phyloP scores from a whole-genome alignment of 371 early-diverging fungal genomes.

The Sporodiniella umbellata region DNA sequence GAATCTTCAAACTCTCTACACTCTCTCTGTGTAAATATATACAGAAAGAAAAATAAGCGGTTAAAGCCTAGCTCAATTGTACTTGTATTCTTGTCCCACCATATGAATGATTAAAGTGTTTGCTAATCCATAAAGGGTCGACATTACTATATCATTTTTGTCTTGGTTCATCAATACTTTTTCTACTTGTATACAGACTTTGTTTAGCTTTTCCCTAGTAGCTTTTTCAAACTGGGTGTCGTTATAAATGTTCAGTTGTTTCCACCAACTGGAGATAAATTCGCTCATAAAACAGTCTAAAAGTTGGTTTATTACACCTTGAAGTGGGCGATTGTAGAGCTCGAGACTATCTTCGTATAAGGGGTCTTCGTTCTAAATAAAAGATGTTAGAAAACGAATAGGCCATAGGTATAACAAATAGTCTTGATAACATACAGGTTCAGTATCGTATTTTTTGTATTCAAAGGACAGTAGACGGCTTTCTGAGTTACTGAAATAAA shows the following conservation, averaged over 20 bases:
- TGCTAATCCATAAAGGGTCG: conserved; percentile 44
- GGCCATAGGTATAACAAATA: neutral
- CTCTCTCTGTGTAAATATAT: conserved; percentile 37
- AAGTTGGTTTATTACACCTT: conserved; percentile 29
- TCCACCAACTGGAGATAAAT: conserved; percentile 54
- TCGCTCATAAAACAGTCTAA: conserved; percentile 44
- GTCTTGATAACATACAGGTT: neutral
- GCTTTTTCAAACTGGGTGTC: conserved; percentile 27
- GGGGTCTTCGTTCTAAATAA: too few relatives aligned
- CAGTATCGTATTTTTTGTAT: neutral
- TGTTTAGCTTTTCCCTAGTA: conserved; percentile 31
- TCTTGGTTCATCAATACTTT: conserved; percentile 43
- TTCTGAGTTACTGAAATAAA: conserved; percentile 12
- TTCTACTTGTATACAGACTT: conserved; percentile 29
- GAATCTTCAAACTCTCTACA: conserved; percentile 43
- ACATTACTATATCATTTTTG: conserved; percentile 47
- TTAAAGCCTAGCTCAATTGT: too few relatives aligned
- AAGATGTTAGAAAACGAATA: too few relatives aligned
- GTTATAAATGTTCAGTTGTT: conserved; percentile 25
- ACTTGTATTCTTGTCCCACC: conserved; percentile 19
- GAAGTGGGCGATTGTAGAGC: conserved; percentile 35
- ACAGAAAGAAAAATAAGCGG: too few relatives aligned
- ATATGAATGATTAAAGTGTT: conserved; percentile 53
- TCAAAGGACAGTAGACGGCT: neutral
- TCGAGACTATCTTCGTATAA: too few relatives aligned